phyloP scores from a whole-genome alignment of 2,329 filamentous ascomycete species.

The Aureobasidium subglaciale region DNA sequence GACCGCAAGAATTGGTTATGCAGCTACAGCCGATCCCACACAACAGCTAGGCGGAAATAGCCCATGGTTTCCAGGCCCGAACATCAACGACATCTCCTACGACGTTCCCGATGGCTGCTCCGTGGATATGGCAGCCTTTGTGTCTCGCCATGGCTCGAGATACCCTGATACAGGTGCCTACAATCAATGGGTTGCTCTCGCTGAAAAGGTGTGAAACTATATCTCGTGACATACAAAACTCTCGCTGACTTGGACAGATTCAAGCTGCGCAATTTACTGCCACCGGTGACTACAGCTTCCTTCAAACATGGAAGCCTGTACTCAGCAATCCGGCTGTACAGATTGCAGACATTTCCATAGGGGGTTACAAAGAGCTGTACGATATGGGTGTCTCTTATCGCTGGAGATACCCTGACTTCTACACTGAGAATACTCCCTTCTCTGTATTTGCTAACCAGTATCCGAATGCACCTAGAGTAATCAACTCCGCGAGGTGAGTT shows the following conservation, averaged over 20 bases:
- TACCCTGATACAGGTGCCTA: slow-evolving; percentile 58
- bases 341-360: slow-evolving; percentile 53
- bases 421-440: slow-evolving; percentile 44
- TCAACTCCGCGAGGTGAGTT: slow-evolving; percentile 47
- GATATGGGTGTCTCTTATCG: slow-evolving; percentile 48
- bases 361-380: slow-evolving; percentile 56
- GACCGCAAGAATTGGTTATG: background rate
- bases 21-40: background rate
- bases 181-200: slow-evolving; percentile 43
- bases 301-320: slow-evolving; percentile 52
- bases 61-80: slow-evolving; percentile 28
- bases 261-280: slow-evolving; percentile 48
- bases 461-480: slow-evolving; percentile 38
- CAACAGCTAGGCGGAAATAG: slow-evolving; percentile 34
- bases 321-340: slow-evolving; percentile 49
- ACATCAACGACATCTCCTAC: slow-evolving; percentile 39
- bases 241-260: slow-evolving; percentile 36
- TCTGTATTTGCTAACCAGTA: slow-evolving; percentile 61
- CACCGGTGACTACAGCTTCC: slow-evolving; percentile 47
- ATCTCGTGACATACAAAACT: background rate
- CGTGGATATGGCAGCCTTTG: slow-evolving; percentile 55
- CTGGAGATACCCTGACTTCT: slow-evolving; percentile 42
- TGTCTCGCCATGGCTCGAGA: slow-evolving; percentile 55
- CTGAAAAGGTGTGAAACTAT: slow-evolving; percentile 17
- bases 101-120: slow-evolving; percentile 50